Evolutionary conservation across 495 filamentous ascomycete genomes (phyloP).

Genomic region (Acidomyces sp.): DNA sequence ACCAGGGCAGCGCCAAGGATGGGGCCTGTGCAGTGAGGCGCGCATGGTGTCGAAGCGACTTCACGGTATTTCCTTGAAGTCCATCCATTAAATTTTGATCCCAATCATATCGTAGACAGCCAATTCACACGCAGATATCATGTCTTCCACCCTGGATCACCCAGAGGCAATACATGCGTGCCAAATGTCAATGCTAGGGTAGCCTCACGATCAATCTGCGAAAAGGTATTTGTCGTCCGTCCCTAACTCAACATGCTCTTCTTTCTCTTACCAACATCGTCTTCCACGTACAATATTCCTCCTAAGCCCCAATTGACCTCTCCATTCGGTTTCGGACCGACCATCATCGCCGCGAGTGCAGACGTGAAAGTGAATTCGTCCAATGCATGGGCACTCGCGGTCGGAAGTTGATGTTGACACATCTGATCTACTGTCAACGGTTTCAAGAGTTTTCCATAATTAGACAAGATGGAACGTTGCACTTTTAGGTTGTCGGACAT

Average conservation of each 20-base stretch:
- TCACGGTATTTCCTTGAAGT: too few species aligned
- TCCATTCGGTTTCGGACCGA: constrained; percentile 9
- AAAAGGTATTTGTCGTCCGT: constrained; percentile 25
- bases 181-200: constrained; percentile 14
- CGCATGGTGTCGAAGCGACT: too few species aligned
- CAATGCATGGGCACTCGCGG: constrained; percentile 1
- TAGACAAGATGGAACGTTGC: constrained; percentile 34
- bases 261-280: constrained; percentile 21
- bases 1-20: too few species aligned
- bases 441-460: constrained; percentile 35
- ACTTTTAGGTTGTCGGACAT: constrained; percentile 39
- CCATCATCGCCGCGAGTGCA: constrained; percentile 1
- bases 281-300: constrained; percentile 24
- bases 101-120: constrained; percentile 13
- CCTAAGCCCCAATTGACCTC: constrained; percentile 26
- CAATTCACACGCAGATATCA: constrained; percentile 13
- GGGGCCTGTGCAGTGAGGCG: too few species aligned
- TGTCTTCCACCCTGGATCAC: constrained; percentile 9
- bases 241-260: constrained; percentile 27
- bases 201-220: constrained; percentile 21
- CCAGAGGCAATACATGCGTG: constrained; percentile 18
- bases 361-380: constrained; percentile 2
- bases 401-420: constrained; percentile 30
- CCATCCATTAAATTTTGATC: too few species aligned
- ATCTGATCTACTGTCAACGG: constrained; percentile 35